Evolutionary conservation across 2,329 filamentous ascomycete species (phyloP).

Genomic region (Lasiodiplodia gonubiensis): DNA sequence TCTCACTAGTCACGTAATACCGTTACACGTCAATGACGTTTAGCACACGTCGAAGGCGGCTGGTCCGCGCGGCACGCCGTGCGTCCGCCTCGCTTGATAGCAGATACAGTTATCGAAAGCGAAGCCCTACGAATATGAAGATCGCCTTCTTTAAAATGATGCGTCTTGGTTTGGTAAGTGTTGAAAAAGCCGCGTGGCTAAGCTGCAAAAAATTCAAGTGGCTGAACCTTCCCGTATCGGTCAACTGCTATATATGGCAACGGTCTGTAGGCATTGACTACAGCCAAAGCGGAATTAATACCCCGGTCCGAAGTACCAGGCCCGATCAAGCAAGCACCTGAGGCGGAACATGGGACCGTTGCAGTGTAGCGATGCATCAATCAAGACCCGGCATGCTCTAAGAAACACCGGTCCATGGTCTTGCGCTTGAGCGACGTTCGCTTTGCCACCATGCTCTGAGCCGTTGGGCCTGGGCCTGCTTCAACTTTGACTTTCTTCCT

Average conservation of each 20-base stretch:
- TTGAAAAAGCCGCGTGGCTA: constrained; percentile 2
- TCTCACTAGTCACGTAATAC: background rate
- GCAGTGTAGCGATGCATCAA: background rate
- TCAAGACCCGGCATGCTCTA: background rate
- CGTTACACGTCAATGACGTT: constrained; percentile 3
- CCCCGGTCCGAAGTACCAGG: background rate
- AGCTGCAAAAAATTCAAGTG: background rate
- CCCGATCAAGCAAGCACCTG: background rate
- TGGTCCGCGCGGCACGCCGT: constrained; percentile 7
- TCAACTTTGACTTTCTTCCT: background rate
- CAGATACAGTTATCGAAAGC: constrained; percentile 11
- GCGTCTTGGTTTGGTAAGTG: background rate
- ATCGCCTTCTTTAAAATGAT: constrained; percentile 8
- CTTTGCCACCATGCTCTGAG: background rate
- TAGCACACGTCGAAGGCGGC: background rate
- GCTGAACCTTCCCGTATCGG: background rate
- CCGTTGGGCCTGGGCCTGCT: background rate
- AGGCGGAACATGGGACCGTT: background rate
- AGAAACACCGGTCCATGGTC: background rate
- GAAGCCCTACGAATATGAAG: constrained; percentile 12
- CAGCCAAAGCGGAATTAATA: background rate
- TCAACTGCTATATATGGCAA: background rate
- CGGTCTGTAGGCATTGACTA: too few relatives aligned
- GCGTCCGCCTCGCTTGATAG: constrained; percentile 17
- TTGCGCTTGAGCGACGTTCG: background rate